Evolutionary conservation across 164 flowering plant genomes (phyloP), one percentile per base, ranked within the genome.

Genomic region (Nymphaea thermarum): DNA sequence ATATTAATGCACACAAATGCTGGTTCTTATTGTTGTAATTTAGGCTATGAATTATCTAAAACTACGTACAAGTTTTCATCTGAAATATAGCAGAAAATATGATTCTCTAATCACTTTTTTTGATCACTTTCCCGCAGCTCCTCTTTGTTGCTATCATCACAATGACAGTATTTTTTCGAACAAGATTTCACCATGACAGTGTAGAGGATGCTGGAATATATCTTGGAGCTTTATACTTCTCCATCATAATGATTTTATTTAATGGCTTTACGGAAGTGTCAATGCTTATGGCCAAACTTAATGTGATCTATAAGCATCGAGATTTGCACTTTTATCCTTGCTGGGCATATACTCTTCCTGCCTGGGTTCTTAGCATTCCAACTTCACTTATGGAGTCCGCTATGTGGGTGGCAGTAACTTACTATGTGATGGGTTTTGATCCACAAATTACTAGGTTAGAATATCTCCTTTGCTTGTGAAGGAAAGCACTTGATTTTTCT

Each of bases 201-300:
- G 70, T 95, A 70, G 88, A 88, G 75, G 97, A 90, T 79, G 99
- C 86, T 70, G 83, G 85, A 63, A 64, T 92, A 45, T 86, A 85
- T 80, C 87, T 95, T 74, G 99, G 97, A 12, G 85, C 87, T 42
- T 65, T 92, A n/a, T 95, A 90, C 80, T 89, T 92, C 73, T 75
- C 91, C 16, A 87, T 85, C 83, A 83, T 92, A 71, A 89, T 92
- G 63, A 80, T 92, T 71, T 87, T 95, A 66, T 95, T 95, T 62
- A 95, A 92, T 79, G 99, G 99, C 53, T 95, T 95, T 71, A 90
- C 93, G 3, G 99, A 95, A 77, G 97, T 92, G 60, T 74, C 99
- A 14, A 85, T 95, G 97, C 75, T 92, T 73, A 86, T 95, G 43
- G 84, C 90, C 68, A 95, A 95, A 80, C 96, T 92, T 77, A 94